These are phyloP conservation scores for Galeopsis tetrahit DNA, from an alignment of 257 asterid species.

Conservation along the genomic window DNA sequence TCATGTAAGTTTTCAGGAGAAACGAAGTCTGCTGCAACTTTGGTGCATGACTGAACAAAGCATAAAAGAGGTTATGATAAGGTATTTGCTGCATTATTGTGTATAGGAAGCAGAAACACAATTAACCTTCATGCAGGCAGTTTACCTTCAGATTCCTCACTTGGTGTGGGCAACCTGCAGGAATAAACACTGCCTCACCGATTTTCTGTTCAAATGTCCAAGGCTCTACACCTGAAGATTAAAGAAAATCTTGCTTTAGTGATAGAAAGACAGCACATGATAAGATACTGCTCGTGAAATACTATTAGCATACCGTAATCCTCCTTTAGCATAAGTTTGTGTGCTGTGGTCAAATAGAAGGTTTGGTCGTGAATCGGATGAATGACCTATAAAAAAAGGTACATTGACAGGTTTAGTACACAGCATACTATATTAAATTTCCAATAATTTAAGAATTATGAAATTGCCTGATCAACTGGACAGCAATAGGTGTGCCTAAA, in stretches of 20 bases:
- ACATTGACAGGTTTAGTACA: conserved; percentile 24
- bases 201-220: conserved; percentile 92
- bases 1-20: conserved; percentile 89
- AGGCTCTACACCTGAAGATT: conserved; percentile 74
- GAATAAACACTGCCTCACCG: conserved; percentile 95
- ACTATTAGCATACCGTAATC: conserved; percentile 64
- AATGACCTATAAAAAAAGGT: conserved; percentile 56
- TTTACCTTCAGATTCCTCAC: conserved; percentile 91
- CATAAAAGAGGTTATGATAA: conserved; percentile 11
- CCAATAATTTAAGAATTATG: background rate
- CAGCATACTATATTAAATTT: background rate
- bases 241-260: conserved; percentile 10
- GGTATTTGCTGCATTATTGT: background rate
- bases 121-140: background rate
- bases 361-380: conserved; percentile 95
- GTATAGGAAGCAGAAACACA: conserved; percentile 1
- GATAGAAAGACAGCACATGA: background rate
- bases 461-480: conserved; percentile 72
- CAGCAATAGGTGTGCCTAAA: conserved; percentile 86
- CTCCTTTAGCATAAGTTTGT: conserved; percentile 75
- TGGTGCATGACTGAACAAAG: conserved; percentile 83
- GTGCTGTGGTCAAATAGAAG: conserved; percentile 77
- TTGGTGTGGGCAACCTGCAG: conserved; percentile 99
- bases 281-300: background rate
- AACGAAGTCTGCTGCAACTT: conserved; percentile 92